phyloP scores from a whole-genome alignment of 2,329 filamentous ascomycete genomes.

The Diaporthe sp. region DNA sequence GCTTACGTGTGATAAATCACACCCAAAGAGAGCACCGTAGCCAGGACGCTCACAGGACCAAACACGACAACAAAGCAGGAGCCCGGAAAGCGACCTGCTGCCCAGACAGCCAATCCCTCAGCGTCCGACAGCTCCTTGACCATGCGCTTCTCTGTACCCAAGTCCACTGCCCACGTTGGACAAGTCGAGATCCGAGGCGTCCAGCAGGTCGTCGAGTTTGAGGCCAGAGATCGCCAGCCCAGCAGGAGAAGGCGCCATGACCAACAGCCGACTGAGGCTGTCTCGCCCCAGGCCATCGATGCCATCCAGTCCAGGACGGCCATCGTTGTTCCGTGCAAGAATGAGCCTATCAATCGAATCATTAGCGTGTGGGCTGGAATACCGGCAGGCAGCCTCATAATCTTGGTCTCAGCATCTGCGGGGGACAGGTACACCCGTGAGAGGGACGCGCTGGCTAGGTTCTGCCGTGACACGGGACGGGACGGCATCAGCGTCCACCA shows the following conservation, averaged over 20 bases:
- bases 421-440: constrained; percentile 42
- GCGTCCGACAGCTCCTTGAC: constrained; percentile 1
- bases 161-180: constrained; percentile 25
- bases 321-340: constrained; percentile 50
- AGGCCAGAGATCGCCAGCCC: constrained; percentile 26
- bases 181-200: constrained; percentile 35
- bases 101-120: not conserved
- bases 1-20: not conserved
- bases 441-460: constrained; percentile 40
- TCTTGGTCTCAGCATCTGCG: constrained; percentile 48
- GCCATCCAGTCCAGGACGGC: constrained; percentile 41
- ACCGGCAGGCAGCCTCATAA: constrained; percentile 45
- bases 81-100: not conserved
- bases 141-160: constrained; percentile 33
- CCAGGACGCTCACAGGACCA: not conserved
- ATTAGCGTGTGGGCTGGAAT: constrained; percentile 47
- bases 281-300: constrained; percentile 30
- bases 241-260: not conserved
- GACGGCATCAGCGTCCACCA: constrained; percentile 47
- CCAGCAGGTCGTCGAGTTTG: constrained; percentile 38
- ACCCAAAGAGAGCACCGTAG: not conserved
- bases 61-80: no score
- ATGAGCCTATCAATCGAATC: constrained; percentile 46
- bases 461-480: constrained; percentile 41
- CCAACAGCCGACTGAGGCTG: constrained; percentile 26